Evolutionary conservation across 1,284 basidiomycete species (phyloP).

Genomic region (Anthracocystis panici-leucophaei): DNA sequence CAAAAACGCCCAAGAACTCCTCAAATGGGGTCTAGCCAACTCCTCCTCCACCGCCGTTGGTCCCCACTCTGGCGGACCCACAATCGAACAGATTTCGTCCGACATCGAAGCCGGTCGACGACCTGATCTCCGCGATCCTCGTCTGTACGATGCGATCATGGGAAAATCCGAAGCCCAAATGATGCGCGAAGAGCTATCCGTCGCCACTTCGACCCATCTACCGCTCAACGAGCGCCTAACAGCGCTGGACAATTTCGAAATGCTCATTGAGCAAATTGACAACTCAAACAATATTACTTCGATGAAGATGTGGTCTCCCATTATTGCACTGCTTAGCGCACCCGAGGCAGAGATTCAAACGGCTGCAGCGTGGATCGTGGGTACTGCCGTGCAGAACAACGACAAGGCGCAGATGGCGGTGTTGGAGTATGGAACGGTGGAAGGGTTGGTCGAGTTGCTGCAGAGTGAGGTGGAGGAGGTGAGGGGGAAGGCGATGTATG

Average conservation of each 20-base stretch:
- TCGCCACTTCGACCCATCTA: conserved; percentile 51
- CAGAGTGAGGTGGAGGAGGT: conserved; percentile 73
- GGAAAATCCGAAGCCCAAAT: conserved; percentile 68
- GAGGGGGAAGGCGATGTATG: conserved; percentile 83
- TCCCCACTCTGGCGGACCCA: conserved; percentile 19
- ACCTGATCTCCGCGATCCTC: conserved; percentile 63
- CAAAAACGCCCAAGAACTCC: conserved; percentile 61
- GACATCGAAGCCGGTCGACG: conserved; percentile 61
- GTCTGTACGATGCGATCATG: conserved; percentile 66
- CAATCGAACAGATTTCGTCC: conserved; percentile 54
- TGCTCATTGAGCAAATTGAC: conserved; percentile 94
- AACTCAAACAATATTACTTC: conserved; percentile 92
- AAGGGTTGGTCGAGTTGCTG: conserved; percentile 71
- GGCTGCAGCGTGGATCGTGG: conserved; percentile 88
- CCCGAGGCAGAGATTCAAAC: conserved; percentile 76
- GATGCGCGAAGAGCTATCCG: conserved; percentile 66
- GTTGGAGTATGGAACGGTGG: conserved; percentile 76
- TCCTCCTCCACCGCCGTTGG: conserved; percentile 22
- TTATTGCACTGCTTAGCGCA: conserved; percentile 78
- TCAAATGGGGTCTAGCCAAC: conserved; percentile 63
- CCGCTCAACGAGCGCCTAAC: conserved; percentile 72
- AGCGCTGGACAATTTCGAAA: conserved; percentile 93
- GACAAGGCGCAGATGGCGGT: conserved; percentile 83
- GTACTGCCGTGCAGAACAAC: conserved; percentile 96
- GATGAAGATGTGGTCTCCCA: conserved; percentile 85